Conservation (phyloP, 805 yeast species). For the Lachancea dasiensis region DNA sequence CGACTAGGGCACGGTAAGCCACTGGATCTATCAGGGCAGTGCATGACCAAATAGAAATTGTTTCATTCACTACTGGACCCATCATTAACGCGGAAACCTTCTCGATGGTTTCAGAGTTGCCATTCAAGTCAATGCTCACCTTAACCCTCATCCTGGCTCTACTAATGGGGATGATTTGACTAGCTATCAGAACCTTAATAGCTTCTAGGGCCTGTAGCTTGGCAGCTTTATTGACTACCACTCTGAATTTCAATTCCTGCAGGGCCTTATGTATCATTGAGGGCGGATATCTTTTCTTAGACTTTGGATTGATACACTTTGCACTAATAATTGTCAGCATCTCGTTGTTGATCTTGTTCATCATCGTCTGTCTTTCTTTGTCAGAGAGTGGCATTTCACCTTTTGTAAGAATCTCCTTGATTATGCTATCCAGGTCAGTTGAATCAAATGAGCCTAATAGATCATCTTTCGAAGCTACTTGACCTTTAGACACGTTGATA, state of each 20-base stretch:
- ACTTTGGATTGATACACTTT: conserved; percentile 85
- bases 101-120: conserved; percentile 36
- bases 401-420: conserved; percentile 74
- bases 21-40: conserved; percentile 81
- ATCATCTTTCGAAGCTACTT: conserved; percentile 84
- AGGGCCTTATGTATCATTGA: conserved; percentile 88
- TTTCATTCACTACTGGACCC: conserved; percentile 38
- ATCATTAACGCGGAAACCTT: conserved; percentile 39
- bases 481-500: conserved; percentile 88
- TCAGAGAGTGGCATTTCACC: conserved; percentile 95
- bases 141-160: conserved; percentile 90
- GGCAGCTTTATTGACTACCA: conserved; percentile 65
- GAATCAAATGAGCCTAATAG: conserved; percentile 67
- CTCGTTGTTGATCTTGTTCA: conserved; percentile 71
- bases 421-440: conserved; percentile 66
- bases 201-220: conserved; percentile 91
- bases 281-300: conserved; percentile 89
- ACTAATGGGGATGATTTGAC: conserved; percentile 86
- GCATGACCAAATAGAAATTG: conserved; percentile 46
- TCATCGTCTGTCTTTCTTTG: conserved; percentile 78
- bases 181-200: conserved; percentile 64
- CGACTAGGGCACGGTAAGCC: conserved; percentile 64
- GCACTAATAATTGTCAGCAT: conserved; percentile 78
- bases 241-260: conserved; percentile 69
- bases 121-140: conserved; percentile 49